Percentiles rank a stretch among this genome's conserved stretches.
Evolutionary conservation across 2,329 filamentous ascomycete species (phyloP).

Genomic region (Cylindrodendrum hubeiense): DNA sequence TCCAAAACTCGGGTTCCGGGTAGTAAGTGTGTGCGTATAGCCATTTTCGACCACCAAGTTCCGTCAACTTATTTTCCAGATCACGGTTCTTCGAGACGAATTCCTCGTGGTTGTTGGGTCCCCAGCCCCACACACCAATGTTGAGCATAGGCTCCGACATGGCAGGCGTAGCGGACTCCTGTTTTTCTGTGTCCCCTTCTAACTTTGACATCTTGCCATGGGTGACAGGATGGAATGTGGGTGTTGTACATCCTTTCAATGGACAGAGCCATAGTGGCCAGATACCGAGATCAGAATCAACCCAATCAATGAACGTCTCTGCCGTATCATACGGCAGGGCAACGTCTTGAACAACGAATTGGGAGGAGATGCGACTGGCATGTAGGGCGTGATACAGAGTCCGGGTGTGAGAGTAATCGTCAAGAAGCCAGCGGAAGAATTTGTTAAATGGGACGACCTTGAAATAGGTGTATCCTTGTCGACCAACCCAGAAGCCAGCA

Average conservation of each 20-base stretch:
- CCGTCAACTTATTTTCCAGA: conserved; percentile 73
- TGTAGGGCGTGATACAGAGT: conserved; percentile 74
- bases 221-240: conserved; percentile 39
- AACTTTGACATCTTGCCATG: rapidly evolving
- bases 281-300: conserved; percentile 33
- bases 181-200: background rate
- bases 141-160: conserved; percentile 61
- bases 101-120: conserved; percentile 60
- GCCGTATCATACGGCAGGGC: conserved; percentile 66
- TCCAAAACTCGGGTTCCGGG: conserved; percentile 74
- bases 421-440: conserved; percentile 68
- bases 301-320: conserved; percentile 47
- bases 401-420: conserved; percentile 71
- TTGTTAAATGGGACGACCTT: conserved; percentile 65
- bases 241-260: conserved; percentile 28
- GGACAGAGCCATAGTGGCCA: conserved; percentile 49
- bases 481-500: conserved; percentile 74
- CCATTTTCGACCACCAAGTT: conserved; percentile 82
- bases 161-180: rapidly evolving
- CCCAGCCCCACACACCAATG: conserved; percentile 80
- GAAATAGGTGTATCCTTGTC: conserved; percentile 69
- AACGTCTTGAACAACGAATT: conserved; percentile 74
- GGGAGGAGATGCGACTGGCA: conserved; percentile 64
- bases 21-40: conserved; percentile 86
- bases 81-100: conserved; percentile 75